Base-by-base conservation (phyloP, 352 stramenopile species). In the Pythium aphanidermatum region DNA sequence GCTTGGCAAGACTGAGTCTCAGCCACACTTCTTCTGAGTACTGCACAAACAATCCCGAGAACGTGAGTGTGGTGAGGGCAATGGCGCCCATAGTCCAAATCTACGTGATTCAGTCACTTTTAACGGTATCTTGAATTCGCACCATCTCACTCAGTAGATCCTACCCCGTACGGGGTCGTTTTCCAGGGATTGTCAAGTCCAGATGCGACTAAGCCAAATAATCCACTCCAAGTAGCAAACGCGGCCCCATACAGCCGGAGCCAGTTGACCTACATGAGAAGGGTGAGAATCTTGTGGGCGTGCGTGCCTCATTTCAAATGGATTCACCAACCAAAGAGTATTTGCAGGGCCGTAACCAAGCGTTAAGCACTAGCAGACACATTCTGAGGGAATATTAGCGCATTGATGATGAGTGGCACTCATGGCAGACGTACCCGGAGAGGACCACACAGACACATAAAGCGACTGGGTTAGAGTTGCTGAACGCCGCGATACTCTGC, bases 121-220 rank as follows among this genome's bases (percentile, higher is more conserved):
- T 12, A 21, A 9, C 13, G 8, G 28, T 2, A 20, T 19, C 17
- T 5, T 5, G 21, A 13, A 26, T 10, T 0, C 29, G 5, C 32
- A 27, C 9, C 11, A 36, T 16, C 14, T 40, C 4, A 4, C n/a
- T n/a, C n/a, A 21, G 33, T 14, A 24, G 12, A 13, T 29, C 44
- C 1, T 47, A 82, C 75, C 65, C 82, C 72, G 40, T 63, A 82
- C 5, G 62, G 32, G 11, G 57, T 45, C 19, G 65, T 81, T 35
- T 42, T 44, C 2, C 36, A 50, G 33, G 67, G 70, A 14, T 84
- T 59, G 34, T 87, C 73, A 5, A 68, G 31, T 10, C 78, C 14
- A 1, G 63, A 50, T n/a, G 46, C 47, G 10, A 58, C 37, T 10
- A 83, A 47, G 12, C 65, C 75, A 3, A 80, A 28, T 0, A 51